A percentile compares a stretch with the other conserved stretches of the same genome.
Evolutionary conservation across 2,329 filamentous ascomycete species (phyloP).

Genomic region (Epichloe gansuensis): DNA sequence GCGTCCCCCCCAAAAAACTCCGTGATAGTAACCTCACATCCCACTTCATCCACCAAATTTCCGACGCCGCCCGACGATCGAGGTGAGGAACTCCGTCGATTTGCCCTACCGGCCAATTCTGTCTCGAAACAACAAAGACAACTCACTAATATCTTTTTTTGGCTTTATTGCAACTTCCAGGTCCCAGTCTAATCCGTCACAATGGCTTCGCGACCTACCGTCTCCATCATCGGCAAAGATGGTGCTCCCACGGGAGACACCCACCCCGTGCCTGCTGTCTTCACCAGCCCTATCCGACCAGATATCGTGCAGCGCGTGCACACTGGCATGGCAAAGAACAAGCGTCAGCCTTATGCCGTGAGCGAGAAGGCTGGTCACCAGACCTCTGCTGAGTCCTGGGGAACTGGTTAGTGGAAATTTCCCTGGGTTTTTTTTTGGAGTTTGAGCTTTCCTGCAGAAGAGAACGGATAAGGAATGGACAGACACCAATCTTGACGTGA

Average conservation of each 20-base stretch:
- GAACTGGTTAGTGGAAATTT: conserved; percentile 71
- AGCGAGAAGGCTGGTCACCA: conserved; percentile 99
- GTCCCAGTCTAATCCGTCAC: conserved; percentile 29
- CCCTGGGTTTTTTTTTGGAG: neutral
- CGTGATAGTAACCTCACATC: conserved; percentile 16
- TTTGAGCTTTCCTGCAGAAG: neutral
- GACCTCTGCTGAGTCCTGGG: conserved; percentile 99
- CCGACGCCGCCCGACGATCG: conserved; percentile 28
- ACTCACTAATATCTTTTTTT: neutral
- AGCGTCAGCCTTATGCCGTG: conserved; percentile 97
- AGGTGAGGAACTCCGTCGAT: conserved; percentile 20
- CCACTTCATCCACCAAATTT: conserved; percentile 22
- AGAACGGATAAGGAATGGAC: neutral
- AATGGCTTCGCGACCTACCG: conserved; percentile 95
- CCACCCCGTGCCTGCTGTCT: conserved; percentile 90
- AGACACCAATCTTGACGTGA: neutral
- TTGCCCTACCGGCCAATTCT: neutral
- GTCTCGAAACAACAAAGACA: neutral
- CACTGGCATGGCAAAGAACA: conserved; percentile 99
- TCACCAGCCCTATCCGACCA: conserved; percentile 92
- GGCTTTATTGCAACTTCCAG: conserved; percentile 2
- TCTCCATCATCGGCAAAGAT: conserved; percentile 94
- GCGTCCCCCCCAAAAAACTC: conserved; percentile 5
- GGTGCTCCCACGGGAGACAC: conserved; percentile 82
- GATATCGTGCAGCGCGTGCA: conserved; percentile 99